Evolutionary conservation across 176 grass and related monocot species (phyloP).

Genomic region (Triticum urartu): DNA sequence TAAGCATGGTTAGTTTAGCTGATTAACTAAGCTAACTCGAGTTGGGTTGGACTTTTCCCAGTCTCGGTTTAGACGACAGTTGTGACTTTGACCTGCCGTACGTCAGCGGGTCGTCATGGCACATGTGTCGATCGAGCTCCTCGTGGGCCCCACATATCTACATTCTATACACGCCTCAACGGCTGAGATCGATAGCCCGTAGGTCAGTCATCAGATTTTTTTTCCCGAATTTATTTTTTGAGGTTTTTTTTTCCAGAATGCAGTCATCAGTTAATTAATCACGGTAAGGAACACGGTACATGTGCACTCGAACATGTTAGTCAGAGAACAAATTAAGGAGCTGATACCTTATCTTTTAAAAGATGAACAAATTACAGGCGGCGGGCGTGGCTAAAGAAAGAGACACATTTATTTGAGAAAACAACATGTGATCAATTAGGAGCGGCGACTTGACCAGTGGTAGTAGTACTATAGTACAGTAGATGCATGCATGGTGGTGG

Average conservation of each 20-base stretch:
- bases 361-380: neutral
- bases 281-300: no score
- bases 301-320: no score
- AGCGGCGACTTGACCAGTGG: neutral
- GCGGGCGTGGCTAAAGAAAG: neutral
- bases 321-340: no score
- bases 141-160: neutral
- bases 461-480: neutral
- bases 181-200: neutral
- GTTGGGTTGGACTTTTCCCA: neutral
- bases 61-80: neutral
- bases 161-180: neutral
- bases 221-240: no score
- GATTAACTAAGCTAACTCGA: neutral
- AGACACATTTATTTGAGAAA: slow-evolving; percentile 7
- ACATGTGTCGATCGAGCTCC: neutral
- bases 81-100: neutral
- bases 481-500: slow-evolving; percentile 7
- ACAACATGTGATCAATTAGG: slow-evolving; percentile 23
- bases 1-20: neutral
- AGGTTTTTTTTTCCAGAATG: no score
- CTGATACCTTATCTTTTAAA: neutral
- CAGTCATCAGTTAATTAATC: no score
- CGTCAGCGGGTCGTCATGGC: slow-evolving; percentile 9
- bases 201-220: neutral